A percentile compares a stretch with the other conserved stretches of the same genome.
Evolutionary conservation across 768 basidiomycete genomes (phyloP).

Genomic region (Fomitopsis pulvina): DNA sequence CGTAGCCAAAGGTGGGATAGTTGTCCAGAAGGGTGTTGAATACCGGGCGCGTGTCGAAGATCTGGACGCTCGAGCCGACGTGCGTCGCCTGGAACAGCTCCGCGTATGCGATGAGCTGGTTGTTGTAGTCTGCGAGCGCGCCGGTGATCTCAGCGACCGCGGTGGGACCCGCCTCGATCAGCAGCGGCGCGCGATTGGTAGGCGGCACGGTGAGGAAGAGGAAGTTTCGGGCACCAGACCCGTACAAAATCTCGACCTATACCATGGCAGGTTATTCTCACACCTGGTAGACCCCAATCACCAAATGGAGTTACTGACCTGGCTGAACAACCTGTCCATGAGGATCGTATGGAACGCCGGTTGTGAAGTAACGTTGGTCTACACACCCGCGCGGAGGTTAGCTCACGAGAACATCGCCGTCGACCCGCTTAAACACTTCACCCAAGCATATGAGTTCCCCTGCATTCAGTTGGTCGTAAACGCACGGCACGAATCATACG

Average conservation of each 20-base stretch:
- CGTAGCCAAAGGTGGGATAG: constrained; percentile 45
- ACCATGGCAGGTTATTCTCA: background rate
- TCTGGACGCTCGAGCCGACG: constrained; percentile 35
- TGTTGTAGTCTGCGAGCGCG: constrained; percentile 44
- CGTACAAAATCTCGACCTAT: constrained; percentile 42
- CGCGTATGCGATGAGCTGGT: constrained; percentile 33
- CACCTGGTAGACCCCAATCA: constrained; percentile 23
- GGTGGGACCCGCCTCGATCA: constrained; percentile 31
- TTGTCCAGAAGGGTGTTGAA: constrained; percentile 55
- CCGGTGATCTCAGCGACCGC: constrained; percentile 23
- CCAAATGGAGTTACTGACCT: constrained; percentile 15
- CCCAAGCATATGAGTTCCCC: constrained; percentile 46
- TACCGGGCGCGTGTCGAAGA: constrained; percentile 52
- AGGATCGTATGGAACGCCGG: constrained; percentile 26
- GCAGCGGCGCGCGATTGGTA: constrained; percentile 31
- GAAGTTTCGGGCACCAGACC: constrained; percentile 33
- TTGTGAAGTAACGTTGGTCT: constrained; percentile 31
- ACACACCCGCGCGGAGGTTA: background rate
- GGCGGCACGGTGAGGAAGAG: constrained; percentile 34
- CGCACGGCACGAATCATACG: constrained; percentile 3
- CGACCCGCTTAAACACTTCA: constrained; percentile 17
- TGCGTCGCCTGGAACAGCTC: constrained; percentile 35
- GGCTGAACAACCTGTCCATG: constrained; percentile 28
- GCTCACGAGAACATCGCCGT: background rate
- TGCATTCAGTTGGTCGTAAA: constrained; percentile 13